Base-by-base conservation (phyloP, 768 basidiomycete genomes). In the Nidula microcarpa region DNA sequence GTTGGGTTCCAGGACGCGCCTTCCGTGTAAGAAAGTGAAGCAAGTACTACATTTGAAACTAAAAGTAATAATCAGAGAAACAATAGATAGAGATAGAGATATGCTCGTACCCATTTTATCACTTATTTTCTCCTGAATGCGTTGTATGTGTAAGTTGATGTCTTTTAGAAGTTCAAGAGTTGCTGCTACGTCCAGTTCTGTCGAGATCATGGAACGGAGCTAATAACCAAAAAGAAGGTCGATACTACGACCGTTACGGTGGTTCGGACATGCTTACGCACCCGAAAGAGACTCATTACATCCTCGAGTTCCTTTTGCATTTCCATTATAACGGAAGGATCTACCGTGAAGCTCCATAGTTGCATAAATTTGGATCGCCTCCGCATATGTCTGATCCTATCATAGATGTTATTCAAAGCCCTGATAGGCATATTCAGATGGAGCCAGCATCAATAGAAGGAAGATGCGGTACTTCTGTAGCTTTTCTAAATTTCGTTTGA, bases 1-100 rank as follows among this genome's bases (percentile, higher is more conserved):
- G 13, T 37, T 4, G 49, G 52, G 14, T 52, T 49, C 51, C 51
- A 58, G 30, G 59, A 43, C 35, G 57, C 50, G 33, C 55, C 52
- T 51, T 58, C 55, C 14, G 55, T 55, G 37, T 50, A 53, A 11
- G 52, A 53, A 18, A 57, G 54, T 45, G 44, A 9, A 10, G 7
- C 18, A 8, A 45, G 18, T 17, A 45, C 44, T 7, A 45, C 8
- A 45, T 9, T 45, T 10, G 44, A 45, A 10, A 18, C 44, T 45
- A 23, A 7, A 10, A 23, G 18, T 45, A 10, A 45, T 45, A 17
- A n/a, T 9, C 44, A 10, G 17, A 7, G 9, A 45, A 45, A n/a
- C 9, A 18, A 8, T 9, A 18, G 10, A 9, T 45, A 17, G 9
- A 45, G 10, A 23, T 45, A 9, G 44, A 45, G 8, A 45, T 9